These are phyloP conservation scores for Teratosphaeriaceae sp. DNA, from an alignment of 2,329 filamentous ascomycete genomes.

Conservation along the genomic window DNA sequence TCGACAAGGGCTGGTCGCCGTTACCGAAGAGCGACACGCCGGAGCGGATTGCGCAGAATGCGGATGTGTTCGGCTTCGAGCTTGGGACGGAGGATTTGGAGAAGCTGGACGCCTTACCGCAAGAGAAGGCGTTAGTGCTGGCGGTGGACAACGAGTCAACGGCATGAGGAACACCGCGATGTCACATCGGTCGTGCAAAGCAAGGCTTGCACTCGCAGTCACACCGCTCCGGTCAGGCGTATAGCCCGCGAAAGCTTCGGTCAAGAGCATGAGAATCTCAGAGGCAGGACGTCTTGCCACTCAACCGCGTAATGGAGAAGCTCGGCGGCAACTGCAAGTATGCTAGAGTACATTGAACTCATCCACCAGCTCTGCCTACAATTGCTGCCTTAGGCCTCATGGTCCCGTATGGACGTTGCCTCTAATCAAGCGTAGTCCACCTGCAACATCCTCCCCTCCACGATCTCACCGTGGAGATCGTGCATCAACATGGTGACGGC, in stretches of 20 bases:
- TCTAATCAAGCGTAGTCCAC: constrained; percentile 1
- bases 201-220: background rate
- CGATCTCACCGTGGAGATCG: constrained; percentile 4
- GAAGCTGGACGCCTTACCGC: constrained; percentile 44
- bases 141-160: constrained; percentile 24
- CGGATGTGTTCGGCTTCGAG: constrained; percentile 55
- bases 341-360: too few relatives aligned
- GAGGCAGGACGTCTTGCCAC: too few relatives aligned
- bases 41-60: constrained; percentile 60
- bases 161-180: too few relatives aligned
- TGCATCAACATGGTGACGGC: constrained; percentile 3
- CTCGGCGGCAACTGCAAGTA: too few relatives aligned
- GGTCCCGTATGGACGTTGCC: background rate
- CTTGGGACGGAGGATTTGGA: constrained; percentile 53
- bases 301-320: too few relatives aligned
- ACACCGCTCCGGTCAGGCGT: too few relatives aligned
- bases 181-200: too few relatives aligned
- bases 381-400: too few relatives aligned
- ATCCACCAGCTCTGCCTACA: too few relatives aligned
- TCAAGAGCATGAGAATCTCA: too few relatives aligned
- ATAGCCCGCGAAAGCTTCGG: too few relatives aligned
- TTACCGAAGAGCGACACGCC: constrained; percentile 68
- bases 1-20: constrained; percentile 68
- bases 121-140: constrained; percentile 27
- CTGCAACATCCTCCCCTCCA: constrained; percentile 8